Conservation (phyloP, 495 filamentous ascomycete species). For the Penicillium bovifimosum region DNA sequence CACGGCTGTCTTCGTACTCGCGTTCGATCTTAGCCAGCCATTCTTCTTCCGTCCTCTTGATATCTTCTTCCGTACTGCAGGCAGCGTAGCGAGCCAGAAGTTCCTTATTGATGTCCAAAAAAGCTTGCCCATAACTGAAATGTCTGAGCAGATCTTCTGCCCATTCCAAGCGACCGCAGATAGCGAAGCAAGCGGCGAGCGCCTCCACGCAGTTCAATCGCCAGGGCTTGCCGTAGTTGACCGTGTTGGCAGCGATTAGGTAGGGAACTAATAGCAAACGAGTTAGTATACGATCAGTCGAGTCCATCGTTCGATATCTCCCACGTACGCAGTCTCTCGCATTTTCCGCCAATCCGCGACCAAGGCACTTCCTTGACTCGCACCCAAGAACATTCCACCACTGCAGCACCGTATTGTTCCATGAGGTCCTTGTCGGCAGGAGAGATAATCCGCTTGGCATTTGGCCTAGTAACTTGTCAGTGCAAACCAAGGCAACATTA, state of each 20-base stretch:
- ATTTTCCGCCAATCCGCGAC: constrained; percentile 86
- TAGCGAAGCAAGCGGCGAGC: constrained; percentile 83
- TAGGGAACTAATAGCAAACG: constrained; percentile 59
- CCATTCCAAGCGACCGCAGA: constrained; percentile 90
- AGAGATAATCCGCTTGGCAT: constrained; percentile 78
- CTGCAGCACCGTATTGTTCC: constrained; percentile 85
- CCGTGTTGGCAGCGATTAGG: constrained; percentile 90
- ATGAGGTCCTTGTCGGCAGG: constrained; percentile 74
- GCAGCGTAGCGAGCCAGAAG: constrained; percentile 79
- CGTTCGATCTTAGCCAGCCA: constrained; percentile 87
- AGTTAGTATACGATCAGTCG: constrained; percentile 6
- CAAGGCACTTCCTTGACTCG: constrained; percentile 87
- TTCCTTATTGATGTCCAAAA: constrained; percentile 80
- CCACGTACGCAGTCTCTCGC: constrained; percentile 66
- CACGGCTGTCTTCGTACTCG: constrained; percentile 79
- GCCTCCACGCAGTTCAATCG: constrained; percentile 93
- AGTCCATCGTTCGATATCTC: neutral
- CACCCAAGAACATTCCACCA: constrained; percentile 97
- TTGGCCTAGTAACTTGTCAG: constrained; percentile 52
- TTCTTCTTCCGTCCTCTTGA: constrained; percentile 77
- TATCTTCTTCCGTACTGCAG: constrained; percentile 74
- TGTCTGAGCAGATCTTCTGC: constrained; percentile 72
- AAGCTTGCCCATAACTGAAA: constrained; percentile 83
- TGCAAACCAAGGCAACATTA: neutral
- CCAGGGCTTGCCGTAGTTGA: constrained; percentile 96